Conservation (phyloP, 306 rosid species). For the Cucurbita ficifolia region DNA sequence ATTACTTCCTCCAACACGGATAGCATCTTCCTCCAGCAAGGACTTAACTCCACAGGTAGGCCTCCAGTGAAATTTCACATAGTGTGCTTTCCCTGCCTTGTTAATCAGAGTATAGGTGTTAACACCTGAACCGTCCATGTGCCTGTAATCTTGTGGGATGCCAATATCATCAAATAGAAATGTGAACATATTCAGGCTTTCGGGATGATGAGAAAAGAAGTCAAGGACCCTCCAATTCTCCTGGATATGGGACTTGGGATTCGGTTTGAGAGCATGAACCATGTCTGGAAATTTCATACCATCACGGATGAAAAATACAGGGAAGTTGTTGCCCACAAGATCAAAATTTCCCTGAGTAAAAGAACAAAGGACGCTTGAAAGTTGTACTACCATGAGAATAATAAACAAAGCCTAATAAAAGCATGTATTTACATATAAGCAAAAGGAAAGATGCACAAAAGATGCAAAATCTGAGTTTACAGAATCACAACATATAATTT, state of each 20-base stretch:
- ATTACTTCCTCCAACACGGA: conserved; percentile 76
- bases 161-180: conserved; percentile 80
- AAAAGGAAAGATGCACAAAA: background rate
- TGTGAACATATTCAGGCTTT: conserved; percentile 76
- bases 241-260: conserved; percentile 87
- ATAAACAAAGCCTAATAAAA: background rate
- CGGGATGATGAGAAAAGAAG: conserved; percentile 88
- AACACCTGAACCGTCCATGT: conserved; percentile 91
- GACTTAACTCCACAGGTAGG: conserved; percentile 70
- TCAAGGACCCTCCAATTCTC: conserved; percentile 86
- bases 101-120: conserved; percentile 67
- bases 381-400: background rate
- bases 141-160: conserved; percentile 84
- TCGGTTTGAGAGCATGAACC: conserved; percentile 89
- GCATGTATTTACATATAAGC: background rate
- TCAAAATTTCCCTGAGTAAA: conserved; percentile 78
- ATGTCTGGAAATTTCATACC: conserved; percentile 89
- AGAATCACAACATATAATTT: too few relatives aligned
- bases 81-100: conserved; percentile 63
- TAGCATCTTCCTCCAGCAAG: conserved; percentile 75
- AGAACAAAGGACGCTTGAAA: conserved; percentile 1
- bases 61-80: conserved; percentile 86
- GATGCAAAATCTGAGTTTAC: background rate
- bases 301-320: conserved; percentile 71
- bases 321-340: conserved; percentile 84